phyloP scores from a whole-genome alignment of 768 basidiomycete species.

The Gymnopilus dilepis region DNA sequence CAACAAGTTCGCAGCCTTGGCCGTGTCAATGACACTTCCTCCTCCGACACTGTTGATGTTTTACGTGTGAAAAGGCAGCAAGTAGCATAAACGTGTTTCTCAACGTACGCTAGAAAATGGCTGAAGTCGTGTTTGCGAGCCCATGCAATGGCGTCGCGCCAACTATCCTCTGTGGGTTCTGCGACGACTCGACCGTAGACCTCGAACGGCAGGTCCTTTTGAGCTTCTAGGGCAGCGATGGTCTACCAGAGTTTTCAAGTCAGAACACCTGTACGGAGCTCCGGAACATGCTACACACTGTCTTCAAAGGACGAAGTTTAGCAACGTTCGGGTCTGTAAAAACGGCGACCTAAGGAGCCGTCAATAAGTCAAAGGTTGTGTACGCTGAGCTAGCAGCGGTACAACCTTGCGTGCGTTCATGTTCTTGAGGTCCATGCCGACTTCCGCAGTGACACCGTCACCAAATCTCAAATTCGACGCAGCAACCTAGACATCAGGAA shows the following conservation, averaged over 20 bases:
- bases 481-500: constrained; percentile 58
- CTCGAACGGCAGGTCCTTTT: constrained; percentile 78
- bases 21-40: constrained; percentile 95
- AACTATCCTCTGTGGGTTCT: constrained; percentile 93
- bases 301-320: constrained; percentile 81
- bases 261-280: no score
- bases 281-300: constrained; percentile 51
- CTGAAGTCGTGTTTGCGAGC: constrained; percentile 86
- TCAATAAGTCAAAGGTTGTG: background rate
- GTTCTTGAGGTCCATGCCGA: constrained; percentile 94
- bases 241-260: constrained; percentile 62
- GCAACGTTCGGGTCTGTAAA: constrained; percentile 91
- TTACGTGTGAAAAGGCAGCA: constrained; percentile 9
- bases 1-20: constrained; percentile 92
- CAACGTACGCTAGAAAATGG: constrained; percentile 85
- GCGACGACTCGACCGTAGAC: constrained; percentile 82
- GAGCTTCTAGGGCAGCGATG: constrained; percentile 77
- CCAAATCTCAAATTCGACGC: constrained; percentile 90
- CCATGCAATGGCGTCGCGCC: constrained; percentile 89
- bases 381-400: background rate
- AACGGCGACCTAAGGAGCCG: constrained; percentile 72
- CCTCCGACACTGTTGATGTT: constrained; percentile 72
- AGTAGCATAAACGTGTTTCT: background rate
- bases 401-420: constrained; percentile 85
- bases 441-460: constrained; percentile 87